Conservation (phyloP, 2,329 filamentous ascomycete genomes). For the Diaporthe humulicola region DNA sequence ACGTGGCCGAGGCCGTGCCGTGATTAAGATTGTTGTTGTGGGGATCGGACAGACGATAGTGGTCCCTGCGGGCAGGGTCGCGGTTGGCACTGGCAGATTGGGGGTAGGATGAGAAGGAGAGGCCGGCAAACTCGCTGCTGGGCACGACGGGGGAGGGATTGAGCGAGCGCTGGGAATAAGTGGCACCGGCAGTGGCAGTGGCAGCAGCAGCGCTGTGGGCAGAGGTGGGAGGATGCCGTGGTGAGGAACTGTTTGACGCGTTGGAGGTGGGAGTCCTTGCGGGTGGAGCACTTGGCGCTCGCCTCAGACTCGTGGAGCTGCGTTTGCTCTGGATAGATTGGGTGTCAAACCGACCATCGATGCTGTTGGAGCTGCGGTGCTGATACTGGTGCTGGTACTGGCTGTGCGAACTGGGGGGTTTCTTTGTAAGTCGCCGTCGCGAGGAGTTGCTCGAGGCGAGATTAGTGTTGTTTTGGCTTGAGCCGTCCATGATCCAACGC, state of each 20-base stretch:
- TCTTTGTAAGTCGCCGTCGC: slow-evolving; percentile 75
- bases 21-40: slow-evolving; percentile 47
- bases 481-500: slow-evolving; percentile 59
- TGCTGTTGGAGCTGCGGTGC: slow-evolving; percentile 62
- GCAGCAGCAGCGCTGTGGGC: slow-evolving; percentile 34
- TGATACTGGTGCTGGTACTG: slow-evolving; percentile 57
- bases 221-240: slow-evolving; percentile 58
- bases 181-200: slow-evolving; percentile 17
- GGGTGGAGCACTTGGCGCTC: slow-evolving; percentile 71
- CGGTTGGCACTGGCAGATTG: slow-evolving; percentile 38
- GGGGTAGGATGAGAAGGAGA: slow-evolving; percentile 54
- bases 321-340: slow-evolving; percentile 72
- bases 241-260: slow-evolving; percentile 64
- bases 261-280: slow-evolving; percentile 59
- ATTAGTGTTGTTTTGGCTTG: slow-evolving; percentile 52
- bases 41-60: slow-evolving; percentile 46
- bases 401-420: slow-evolving; percentile 63
- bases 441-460: slow-evolving; percentile 62
- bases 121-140: slow-evolving; percentile 59
- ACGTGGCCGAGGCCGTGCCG: slow-evolving; percentile 37
- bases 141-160: slow-evolving; percentile 62
- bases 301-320: slow-evolving; percentile 73
- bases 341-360: slow-evolving; percentile 68
- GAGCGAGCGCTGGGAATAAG: slow-evolving; percentile 50
- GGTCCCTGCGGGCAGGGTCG: slow-evolving; percentile 38